Evolutionary conservation across 2,329 filamentous ascomycete species (phyloP).

Genomic region (Pseudogymnoascus sp.): DNA sequence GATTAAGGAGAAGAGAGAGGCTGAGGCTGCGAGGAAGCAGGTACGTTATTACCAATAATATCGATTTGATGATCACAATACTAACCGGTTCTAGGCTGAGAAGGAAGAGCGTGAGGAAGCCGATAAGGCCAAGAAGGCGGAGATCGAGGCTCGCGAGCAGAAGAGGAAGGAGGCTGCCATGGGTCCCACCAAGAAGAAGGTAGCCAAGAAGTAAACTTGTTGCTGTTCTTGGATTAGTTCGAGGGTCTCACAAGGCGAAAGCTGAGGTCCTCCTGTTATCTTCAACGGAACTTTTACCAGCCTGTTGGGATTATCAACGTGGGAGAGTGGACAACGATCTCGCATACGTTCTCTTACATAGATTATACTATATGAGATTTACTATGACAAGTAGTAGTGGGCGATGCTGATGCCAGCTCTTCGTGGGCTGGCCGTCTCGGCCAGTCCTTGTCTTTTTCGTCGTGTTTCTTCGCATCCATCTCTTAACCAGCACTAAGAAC

Average conservation of each 20-base stretch:
- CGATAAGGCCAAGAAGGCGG: conserved; percentile 35
- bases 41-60: conserved; percentile 40
- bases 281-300: not conserved
- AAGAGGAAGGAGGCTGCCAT: conserved; percentile 32
- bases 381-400: not conserved
- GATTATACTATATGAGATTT: conserved; percentile 8
- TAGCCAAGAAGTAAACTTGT: conserved; percentile 18
- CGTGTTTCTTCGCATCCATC: not conserved
- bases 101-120: conserved; percentile 31
- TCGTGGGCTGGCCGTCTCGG: not conserved
- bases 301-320: not conserved
- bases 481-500: not conserved
- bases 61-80: not conserved
- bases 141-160: conserved; percentile 36
- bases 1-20: conserved; percentile 78
- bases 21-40: conserved; percentile 73
- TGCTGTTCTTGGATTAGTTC: not conserved
- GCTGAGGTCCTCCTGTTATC: not conserved
- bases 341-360: conserved; percentile 8
- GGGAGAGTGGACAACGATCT: not conserved
- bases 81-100: conserved; percentile 28
- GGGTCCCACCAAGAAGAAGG: conserved; percentile 22
- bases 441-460: not conserved
- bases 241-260: not conserved
- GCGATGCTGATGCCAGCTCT: not conserved